A percentile compares a stretch with the other conserved stretches of the same genome.
Conservation (phyloP, 129 eudicot species). For the Rutidosis leptorrhynchoides region DNA sequence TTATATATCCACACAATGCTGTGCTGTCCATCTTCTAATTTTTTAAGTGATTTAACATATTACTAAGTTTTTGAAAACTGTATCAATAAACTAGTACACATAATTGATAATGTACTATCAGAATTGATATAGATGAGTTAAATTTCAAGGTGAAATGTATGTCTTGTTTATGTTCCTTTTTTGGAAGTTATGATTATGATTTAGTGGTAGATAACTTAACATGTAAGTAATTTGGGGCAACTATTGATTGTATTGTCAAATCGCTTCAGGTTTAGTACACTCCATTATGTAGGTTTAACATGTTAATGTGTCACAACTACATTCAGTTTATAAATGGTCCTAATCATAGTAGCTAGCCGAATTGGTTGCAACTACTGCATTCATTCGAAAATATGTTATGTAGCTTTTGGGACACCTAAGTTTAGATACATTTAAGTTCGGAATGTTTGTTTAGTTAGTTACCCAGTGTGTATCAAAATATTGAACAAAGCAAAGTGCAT, state of each 20-base stretch:
- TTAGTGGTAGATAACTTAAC: not conserved
- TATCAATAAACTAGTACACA: not conserved
- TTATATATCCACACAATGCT: not conserved
- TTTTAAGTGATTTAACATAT: not conserved
- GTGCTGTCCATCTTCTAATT: not conserved
- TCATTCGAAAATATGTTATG: slow-evolving; percentile 18
- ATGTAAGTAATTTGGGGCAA: not conserved
- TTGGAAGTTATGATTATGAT: slow-evolving; percentile 5
- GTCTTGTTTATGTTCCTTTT: not conserved
- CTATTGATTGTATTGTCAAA: slow-evolving; percentile 19
- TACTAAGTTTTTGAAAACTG: not conserved
- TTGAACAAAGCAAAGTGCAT: not conserved
- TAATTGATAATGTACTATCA: not conserved
- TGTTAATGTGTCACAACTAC: not conserved
- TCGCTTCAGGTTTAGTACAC: not conserved
- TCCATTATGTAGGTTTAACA: not conserved
- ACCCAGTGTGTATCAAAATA: not conserved
- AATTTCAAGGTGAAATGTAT: not conserved
- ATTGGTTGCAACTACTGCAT: slow-evolving; percentile 18
- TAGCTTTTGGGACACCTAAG: slow-evolving; percentile 6
- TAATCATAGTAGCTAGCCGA: slow-evolving; percentile 10
- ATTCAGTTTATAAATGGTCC: slow-evolving; percentile 10
- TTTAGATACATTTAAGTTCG: not conserved
- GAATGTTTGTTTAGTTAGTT: not conserved
- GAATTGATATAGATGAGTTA: not conserved